Base-by-base conservation (phyloP, 768 basidiomycete genomes). In the Leccinum incarnatum region DNA sequence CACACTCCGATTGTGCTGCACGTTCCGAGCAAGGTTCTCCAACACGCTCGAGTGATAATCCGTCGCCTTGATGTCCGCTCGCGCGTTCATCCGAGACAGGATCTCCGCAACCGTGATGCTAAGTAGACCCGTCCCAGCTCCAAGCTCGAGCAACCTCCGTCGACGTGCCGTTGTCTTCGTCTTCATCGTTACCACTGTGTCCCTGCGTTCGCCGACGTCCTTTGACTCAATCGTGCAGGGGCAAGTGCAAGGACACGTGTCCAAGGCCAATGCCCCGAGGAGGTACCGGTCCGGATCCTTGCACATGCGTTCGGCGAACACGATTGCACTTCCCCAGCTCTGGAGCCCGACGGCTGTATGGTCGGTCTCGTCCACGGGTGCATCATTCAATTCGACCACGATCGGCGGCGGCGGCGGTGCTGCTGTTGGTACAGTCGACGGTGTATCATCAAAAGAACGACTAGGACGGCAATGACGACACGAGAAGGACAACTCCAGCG, bases 71-170 rank as follows among this genome's bases (percentile, higher is more conserved):
- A 93, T 76, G 6, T 65, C 55, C 1, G 75, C 66, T 7, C 25
- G 25, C 7, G 42, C 42, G 5, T 23, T 8, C 50, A 30, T 59
- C 57, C 58, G 63, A 8, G 56, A 65, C 9, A 83, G 69, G 3
- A 86, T 65, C 64, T 81, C 84, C 1, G 83, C 82, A 1, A 79
- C 75, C 11, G 83, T 78, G 61, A 95, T 86, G 62, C 89, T 89
- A n/a, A 93, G 79, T 55, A 93, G 75, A 4, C 92, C 92, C 0
- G 92, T 94, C 3, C 92, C 92, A 0, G 90, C 89, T 5, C 92
- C 91, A n/a, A 95, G 80, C 71, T 95, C 91, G 46, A 94, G 79
- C 12, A 93, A 66, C 2, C 83, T 75, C 2, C 82, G 58, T 30
- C 10, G 49, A 12, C 27, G 9, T 6, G 19, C 10, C 12, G 15